Evolutionary conservation across 2,329 filamentous ascomycete species (phyloP), one percentile per base, ranked within the genome.

Genomic region (Colletotrichum chlorophyti): DNA sequence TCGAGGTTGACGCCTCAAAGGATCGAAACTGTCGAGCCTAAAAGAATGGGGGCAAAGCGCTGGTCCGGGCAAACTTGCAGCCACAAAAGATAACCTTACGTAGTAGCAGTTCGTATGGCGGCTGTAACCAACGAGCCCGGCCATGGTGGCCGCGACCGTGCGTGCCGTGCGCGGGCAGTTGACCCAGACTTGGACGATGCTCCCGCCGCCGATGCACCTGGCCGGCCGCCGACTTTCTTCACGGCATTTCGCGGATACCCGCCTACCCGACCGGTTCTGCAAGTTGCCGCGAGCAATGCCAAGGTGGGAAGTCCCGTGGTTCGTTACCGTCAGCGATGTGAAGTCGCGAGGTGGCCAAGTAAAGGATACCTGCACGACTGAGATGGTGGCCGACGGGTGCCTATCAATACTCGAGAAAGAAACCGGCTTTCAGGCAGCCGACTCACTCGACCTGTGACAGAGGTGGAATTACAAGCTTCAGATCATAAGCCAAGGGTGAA

Each of bases 121-220:
- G 46, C 37, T 24, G 55, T 55, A 26, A 21, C 34, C 21, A 34
- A 41, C 31, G 24, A 37, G 40, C 32, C 21, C 26, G 32, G 41
- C 26, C 24, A 34, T 14, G 40, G 23, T 37, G 48, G 34, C 41
- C 34, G 32, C 24, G 14, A 46, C 19, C 55, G 26, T n/a, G n/a
- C n/a, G n/a, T 45, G 57, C 57, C 24, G 29, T 58, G 54, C 48
- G 48, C 29, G 54, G 41, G 57, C 32, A 34, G 32, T 35, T 32
- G 31, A 45, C 43, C 38, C 51, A 31, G 51, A 49, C 55, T 23
- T 54, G 8, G 43, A 43, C 31, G 40, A 34, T 31, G 38, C 34
- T 32, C 43, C 37, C 31, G 37, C 37, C 50, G 26, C 46, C 37
- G 50, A 40, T 32, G 19, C 29, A 38, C 23, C 29, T 35, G 46